Conservation (phyloP, 2,329 filamentous ascomycete genomes). For the Phialocephala subalpina region DNA sequence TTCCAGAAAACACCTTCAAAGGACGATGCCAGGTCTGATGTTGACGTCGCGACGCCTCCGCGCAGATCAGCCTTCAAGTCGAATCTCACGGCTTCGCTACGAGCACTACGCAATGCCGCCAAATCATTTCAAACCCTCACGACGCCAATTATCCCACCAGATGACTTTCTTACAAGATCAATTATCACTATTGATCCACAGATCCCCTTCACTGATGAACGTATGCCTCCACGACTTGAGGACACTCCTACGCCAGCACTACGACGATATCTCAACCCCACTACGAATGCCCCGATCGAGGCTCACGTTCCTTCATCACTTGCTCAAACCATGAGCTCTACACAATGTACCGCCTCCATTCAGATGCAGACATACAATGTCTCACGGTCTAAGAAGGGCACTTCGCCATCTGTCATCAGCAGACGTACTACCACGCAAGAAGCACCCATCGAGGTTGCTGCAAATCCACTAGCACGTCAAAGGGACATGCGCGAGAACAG, state of each 20-base stretch:
- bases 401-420: constrained; percentile 49
- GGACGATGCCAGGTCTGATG: constrained; percentile 26
- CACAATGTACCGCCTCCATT: constrained; percentile 69
- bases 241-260: constrained; percentile 72
- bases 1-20: constrained; percentile 45
- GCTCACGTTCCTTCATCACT: constrained; percentile 45
- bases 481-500: constrained; percentile 75
- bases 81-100: constrained; percentile 72
- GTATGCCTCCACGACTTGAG: constrained; percentile 66
- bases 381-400: constrained; percentile 40
- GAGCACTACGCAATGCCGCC: constrained; percentile 68
- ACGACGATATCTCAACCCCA: constrained; percentile 73
- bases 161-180: constrained; percentile 72
- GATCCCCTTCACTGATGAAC: constrained; percentile 73
- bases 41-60: constrained; percentile 26
- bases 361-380: constrained; percentile 75
- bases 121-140: constrained; percentile 69
- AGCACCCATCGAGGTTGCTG: constrained; percentile 45
- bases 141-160: constrained; percentile 68
- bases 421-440: constrained; percentile 42
- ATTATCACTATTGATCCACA: constrained; percentile 72
- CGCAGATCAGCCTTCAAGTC: constrained; percentile 66
- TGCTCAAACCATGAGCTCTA: constrained; percentile 45
- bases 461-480: constrained; percentile 60
- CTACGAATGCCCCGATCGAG: constrained; percentile 58